These are phyloP conservation scores for Camellia oleifera DNA, from an alignment of 179 eudicot species.

Conservation along the genomic window DNA sequence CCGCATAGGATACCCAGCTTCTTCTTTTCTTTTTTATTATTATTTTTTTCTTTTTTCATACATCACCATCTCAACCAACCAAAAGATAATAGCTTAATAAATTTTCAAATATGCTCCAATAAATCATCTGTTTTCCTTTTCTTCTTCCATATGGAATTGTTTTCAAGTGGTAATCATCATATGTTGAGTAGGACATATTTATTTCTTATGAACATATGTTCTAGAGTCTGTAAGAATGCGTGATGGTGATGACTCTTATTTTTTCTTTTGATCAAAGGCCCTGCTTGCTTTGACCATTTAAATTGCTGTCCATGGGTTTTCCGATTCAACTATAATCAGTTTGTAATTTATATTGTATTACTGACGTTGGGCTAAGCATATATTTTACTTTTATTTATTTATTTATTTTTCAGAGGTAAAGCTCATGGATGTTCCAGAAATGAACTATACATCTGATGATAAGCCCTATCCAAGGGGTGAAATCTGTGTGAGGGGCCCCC, in stretches of 20 bases:
- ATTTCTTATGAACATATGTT: not conserved
- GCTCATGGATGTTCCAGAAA: slow-evolving; percentile 62
- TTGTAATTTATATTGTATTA: not conserved
- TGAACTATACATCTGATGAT: slow-evolving; percentile 56
- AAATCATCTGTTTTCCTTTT: not conserved
- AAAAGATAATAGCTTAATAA: not conserved
- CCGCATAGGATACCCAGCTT: not conserved
- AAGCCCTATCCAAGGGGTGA: slow-evolving; percentile 58
- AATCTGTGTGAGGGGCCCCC: slow-evolving; percentile 58
- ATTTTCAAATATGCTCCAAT: not conserved
- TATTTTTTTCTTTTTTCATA: not conserved
- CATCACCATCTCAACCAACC: not conserved
- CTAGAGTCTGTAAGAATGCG: not conserved
- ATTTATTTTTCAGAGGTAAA: slow-evolving; percentile 38
- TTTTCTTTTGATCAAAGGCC: not conserved
- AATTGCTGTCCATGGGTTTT: not conserved
- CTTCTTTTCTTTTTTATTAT: not conserved
- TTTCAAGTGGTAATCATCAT: not conserved
- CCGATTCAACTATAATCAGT: not conserved
- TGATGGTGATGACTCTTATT: not conserved
- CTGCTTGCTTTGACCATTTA: not conserved
- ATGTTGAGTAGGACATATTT: slow-evolving; percentile 1
- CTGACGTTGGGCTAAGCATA: not conserved
- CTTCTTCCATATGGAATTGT: not conserved
- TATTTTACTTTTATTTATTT: slow-evolving; percentile 2